Evolutionary conservation across 1,284 basidiomycete species (phyloP), one percentile per base, ranked within the genome.

Genomic region (Microbotryum silenes-acaulis): DNA sequence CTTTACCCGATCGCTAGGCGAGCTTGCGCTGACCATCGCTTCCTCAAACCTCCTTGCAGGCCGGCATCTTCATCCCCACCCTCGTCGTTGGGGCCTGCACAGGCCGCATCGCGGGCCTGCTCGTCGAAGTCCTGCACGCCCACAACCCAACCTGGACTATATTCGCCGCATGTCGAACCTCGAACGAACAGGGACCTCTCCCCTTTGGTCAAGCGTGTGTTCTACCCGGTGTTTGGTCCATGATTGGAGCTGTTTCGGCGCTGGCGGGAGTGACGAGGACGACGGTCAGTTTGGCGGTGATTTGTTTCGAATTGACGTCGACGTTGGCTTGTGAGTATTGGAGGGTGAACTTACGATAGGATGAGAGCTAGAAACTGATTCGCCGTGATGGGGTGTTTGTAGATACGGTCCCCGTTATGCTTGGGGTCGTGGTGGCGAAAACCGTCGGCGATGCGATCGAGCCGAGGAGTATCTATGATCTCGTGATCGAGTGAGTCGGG

Each of bases 81-180:
- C 83, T 99, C 31, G 92, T 90, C 23, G 92, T 97, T n/a, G 96
- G 94, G 21, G 96, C 94, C 0, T 93, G 91, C 71, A 89, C 89
- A 51, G 94, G 94, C 4, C 82, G 94, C 25, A 85, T 97, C 54
- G 73, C 93, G 27, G 96, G 96, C 23, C 84, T 97, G 50, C 71
- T 79, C 4, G 82, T 97, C 75, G 89, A 94, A 74, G 88, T 84
- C 76, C 71, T 87, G 58, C 87, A 90, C 72, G 83, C 80, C 74
- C 80, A 79, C 51, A 76, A 87, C 70, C 88, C 91, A 0, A 68
- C 83, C 42, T 78, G 80, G 42, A 68, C 78, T 0, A 75, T 91
- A 31, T 92, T 93, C 74, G 76, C 78, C 33, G 77, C 78, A 0
- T 93, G 90, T 74, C 73, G 46, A 42, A 50, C 60, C 7, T 48